These are phyloP conservation scores for Pyrus communis DNA, from an alignment of 306 rosid species.

Conservation along the genomic window DNA sequence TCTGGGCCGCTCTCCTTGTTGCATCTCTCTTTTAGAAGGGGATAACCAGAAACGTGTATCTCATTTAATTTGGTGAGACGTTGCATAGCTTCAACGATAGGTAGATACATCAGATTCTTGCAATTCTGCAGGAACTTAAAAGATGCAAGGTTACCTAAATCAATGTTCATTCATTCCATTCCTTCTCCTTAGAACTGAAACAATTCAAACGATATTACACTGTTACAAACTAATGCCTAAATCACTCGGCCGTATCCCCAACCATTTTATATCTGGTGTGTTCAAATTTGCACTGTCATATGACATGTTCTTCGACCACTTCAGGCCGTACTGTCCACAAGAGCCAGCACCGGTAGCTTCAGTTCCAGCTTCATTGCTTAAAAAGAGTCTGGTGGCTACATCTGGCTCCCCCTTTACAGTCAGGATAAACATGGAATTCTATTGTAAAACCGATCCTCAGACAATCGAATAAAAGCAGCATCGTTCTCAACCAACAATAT, in stretches of 20 bases:
- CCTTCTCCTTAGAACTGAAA: not conserved
- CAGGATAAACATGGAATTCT: slow-evolving; percentile 74
- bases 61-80: not conserved
- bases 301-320: slow-evolving; percentile 50
- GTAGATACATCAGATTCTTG: not conserved
- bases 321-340: not conserved
- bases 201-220: not conserved
- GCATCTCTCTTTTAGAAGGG: not conserved
- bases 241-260: slow-evolving; percentile 88
- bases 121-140: rapidly evolving
- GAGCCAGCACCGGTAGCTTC: slow-evolving; percentile 84
- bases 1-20: not conserved
- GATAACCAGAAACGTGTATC: not conserved
- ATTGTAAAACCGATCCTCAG: slow-evolving; percentile 93
- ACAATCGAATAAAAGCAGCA: slow-evolving; percentile 83
- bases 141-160: not conserved
- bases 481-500: slow-evolving; percentile 88
- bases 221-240: not conserved
- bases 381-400: slow-evolving; percentile 76
- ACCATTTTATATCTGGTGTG: slow-evolving; percentile 91
- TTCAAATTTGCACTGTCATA: slow-evolving; percentile 73
- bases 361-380: slow-evolving; percentile 88
- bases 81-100: not conserved
- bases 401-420: slow-evolving; percentile 88
- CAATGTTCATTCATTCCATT: too few relatives aligned